A percentile compares a stretch with the other conserved stretches of the same genome.
Evolutionary conservation across 371 early-diverging fungal genomes (phyloP).

Genomic region (Capillidium heterosporum): DNA sequence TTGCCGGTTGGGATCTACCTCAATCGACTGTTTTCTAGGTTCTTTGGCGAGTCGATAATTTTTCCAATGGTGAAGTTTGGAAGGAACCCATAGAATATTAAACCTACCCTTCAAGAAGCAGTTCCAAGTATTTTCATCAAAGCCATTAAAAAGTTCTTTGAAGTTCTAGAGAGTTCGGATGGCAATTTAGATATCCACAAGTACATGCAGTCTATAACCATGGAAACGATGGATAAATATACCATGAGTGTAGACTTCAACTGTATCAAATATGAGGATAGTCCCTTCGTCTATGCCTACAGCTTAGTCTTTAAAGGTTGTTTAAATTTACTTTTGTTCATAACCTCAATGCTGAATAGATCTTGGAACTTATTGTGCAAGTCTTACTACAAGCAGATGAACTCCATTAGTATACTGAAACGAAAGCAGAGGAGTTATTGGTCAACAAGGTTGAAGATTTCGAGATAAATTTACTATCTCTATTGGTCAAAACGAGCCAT

Average conservation of each 20-base stretch:
- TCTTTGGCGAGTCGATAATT: background rate
- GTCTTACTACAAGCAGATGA: background rate
- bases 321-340: background rate
- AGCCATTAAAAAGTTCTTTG: background rate
- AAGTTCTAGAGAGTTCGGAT: background rate
- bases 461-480: too few relatives aligned
- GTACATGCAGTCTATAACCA: background rate
- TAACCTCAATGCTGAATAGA: background rate
- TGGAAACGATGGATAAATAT: background rate
- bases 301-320: background rate
- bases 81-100: background rate
- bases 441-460: background rate
- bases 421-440: background rate
- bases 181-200: constrained; percentile 10
- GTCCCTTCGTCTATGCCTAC: background rate
- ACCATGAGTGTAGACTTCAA: constrained; percentile 1
- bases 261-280: background rate
- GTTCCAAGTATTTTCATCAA: background rate
- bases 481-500: background rate
- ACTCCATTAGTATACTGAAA: background rate
- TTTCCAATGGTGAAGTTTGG: constrained; percentile 2
- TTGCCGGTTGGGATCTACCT: background rate
- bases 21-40: background rate
- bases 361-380: background rate
- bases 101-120: background rate